Evolutionary conservation across 106 monocot species (phyloP).

Genomic region (Acorus gramineus): DNA sequence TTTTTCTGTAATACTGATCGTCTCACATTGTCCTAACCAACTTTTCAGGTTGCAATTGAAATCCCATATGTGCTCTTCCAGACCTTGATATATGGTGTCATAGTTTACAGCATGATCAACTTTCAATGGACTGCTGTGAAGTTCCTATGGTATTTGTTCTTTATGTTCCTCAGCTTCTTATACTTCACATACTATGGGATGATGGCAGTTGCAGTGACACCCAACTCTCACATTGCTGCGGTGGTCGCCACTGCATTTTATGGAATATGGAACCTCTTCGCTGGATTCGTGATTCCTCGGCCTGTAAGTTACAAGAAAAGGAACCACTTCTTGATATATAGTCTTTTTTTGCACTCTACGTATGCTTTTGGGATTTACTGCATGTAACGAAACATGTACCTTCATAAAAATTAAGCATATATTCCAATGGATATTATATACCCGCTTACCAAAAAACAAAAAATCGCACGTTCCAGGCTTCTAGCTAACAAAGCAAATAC

Average conservation of each 20-base stretch:
- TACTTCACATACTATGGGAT: conserved; percentile 21
- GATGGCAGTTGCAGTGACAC: conserved; percentile 14
- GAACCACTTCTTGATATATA: too few species aligned
- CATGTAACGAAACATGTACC: too few species aligned
- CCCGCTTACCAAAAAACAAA: too few species aligned
- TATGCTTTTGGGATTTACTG: too few species aligned
- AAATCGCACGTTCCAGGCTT: too few species aligned
- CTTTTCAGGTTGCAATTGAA: conserved; percentile 6
- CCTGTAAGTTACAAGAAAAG: background rate
- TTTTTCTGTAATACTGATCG: too few species aligned
- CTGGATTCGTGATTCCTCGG: conserved; percentile 10
- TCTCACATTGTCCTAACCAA: background rate
- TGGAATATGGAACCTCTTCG: conserved; percentile 12
- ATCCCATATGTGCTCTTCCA: conserved; percentile 4
- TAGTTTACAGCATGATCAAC: conserved; percentile 9
- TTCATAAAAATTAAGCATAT: too few species aligned
- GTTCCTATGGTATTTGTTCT: conserved; percentile 15
- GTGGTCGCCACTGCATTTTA: conserved; percentile 3
- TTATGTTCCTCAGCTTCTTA: conserved; percentile 13
- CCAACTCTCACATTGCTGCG: conserved; percentile 8
- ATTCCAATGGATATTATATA: too few species aligned
- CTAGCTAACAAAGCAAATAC: too few species aligned
- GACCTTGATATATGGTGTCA: background rate
- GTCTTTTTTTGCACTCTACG: too few species aligned
- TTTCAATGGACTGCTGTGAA: conserved; percentile 12